phyloP scores from a whole-genome alignment of 305 asterid species.

The Coffea humblotiana region DNA sequence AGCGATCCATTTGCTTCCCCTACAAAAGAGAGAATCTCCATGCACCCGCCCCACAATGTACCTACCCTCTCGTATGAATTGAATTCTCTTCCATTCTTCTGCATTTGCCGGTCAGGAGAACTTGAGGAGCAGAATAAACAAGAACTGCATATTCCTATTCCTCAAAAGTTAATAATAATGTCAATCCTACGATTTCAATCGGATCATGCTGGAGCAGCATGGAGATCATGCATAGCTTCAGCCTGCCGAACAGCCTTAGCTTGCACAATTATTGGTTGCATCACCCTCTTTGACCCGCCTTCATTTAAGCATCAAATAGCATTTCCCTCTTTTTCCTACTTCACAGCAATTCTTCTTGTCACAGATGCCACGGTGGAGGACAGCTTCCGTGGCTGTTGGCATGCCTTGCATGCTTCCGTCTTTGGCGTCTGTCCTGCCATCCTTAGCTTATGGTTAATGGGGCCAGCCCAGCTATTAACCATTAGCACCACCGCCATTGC shows the following conservation, averaged over 20 bases:
- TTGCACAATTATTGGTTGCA: conserved; percentile 64
- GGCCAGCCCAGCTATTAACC: conserved; percentile 59
- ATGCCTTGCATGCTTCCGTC: conserved; percentile 50
- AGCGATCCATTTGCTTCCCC: conserved; percentile 9
- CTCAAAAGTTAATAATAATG: conserved; percentile 7
- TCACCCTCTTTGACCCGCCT: conserved; percentile 59
- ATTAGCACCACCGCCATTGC: conserved; percentile 40
- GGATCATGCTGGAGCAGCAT: conserved; percentile 41
- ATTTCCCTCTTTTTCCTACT: conserved; percentile 74
- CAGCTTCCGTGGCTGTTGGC: conserved; percentile 64
- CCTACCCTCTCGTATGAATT: background rate
- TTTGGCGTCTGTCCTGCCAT: conserved; percentile 58
- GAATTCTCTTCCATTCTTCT: background rate
- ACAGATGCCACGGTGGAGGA: conserved; percentile 81
- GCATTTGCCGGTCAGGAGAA: background rate
- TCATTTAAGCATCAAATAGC: conserved; percentile 39
- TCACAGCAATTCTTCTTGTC: conserved; percentile 56
- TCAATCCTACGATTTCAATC: conserved; percentile 26
- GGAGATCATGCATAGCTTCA: conserved; percentile 64
- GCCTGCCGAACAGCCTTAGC: conserved; percentile 76
- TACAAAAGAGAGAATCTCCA: conserved; percentile 48
- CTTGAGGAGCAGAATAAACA: background rate
- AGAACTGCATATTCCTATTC: background rate
- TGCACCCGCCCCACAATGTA: conserved; percentile 22
- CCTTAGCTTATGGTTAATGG: conserved; percentile 54